Conservation (phyloP, 2,329 filamentous ascomycete species). For the Neonectria magnoliae region DNA sequence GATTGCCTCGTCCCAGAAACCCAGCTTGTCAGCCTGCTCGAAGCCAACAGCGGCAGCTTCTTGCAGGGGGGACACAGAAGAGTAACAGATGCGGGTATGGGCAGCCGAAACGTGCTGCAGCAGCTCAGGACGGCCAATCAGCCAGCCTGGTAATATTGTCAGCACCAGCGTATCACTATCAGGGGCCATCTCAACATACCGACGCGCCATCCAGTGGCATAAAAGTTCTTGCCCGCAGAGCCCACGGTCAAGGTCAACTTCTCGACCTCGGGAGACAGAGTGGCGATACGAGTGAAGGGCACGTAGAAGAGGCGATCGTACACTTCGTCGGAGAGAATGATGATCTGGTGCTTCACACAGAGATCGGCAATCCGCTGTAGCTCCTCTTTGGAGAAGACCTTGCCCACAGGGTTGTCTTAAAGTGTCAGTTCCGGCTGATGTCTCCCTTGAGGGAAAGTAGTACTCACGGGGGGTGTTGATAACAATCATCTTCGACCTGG, state of each 20-base stretch:
- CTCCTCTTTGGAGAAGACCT: slow-evolving; percentile 88
- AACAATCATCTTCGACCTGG: slow-evolving; percentile 96
- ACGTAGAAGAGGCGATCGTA: slow-evolving; percentile 97
- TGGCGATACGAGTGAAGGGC: slow-evolving; percentile 92
- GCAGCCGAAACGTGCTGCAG: slow-evolving; percentile 93
- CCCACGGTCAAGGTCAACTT: slow-evolving; percentile 91
- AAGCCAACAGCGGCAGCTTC: slow-evolving; percentile 95
- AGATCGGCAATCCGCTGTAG: slow-evolving; percentile 86
- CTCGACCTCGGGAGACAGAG: slow-evolving; percentile 89
- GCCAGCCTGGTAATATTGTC: slow-evolving; percentile 68
- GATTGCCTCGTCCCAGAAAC: slow-evolving; percentile 89
- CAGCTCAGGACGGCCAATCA: slow-evolving; percentile 88
- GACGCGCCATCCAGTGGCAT: slow-evolving; percentile 96
- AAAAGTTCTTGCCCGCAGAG: slow-evolving; percentile 98
- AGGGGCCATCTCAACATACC: slow-evolving; percentile 49
- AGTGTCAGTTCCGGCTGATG: slow-evolving; percentile 16
- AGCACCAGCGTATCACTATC: not conserved
- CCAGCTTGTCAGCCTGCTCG: slow-evolving; percentile 83
- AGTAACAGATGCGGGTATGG: slow-evolving; percentile 96
- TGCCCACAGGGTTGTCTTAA: slow-evolving; percentile 91
- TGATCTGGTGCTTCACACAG: slow-evolving; percentile 91
- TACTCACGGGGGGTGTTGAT: slow-evolving; percentile 74
- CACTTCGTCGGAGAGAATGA: slow-evolving; percentile 92
- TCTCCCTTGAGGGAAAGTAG: not conserved
- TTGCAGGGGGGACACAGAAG: slow-evolving; percentile 90